Conservation (phyloP, 306 rosid genomes). For the Prosopis cineraria region DNA sequence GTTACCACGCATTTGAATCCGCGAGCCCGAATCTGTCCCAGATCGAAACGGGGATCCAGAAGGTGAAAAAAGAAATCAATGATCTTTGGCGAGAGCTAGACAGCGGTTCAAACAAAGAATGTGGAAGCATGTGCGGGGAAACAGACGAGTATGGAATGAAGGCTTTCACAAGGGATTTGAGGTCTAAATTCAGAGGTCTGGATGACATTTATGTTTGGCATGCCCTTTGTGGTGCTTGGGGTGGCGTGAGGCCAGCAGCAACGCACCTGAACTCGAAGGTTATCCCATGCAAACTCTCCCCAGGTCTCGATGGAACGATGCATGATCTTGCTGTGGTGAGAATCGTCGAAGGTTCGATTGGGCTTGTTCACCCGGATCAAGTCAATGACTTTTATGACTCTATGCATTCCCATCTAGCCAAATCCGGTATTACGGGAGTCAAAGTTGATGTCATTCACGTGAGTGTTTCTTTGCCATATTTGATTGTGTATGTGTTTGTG, state of each 20-base stretch:
- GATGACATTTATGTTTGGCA: conserved; percentile 94
- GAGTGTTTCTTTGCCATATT: conserved; percentile 26
- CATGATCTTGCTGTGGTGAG: conserved; percentile 79
- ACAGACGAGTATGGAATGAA: conserved; percentile 57
- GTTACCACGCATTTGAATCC: conserved; percentile 37
- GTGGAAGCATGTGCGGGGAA: conserved; percentile 27
- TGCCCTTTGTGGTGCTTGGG: conserved; percentile 95
- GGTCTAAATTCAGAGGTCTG: conserved; percentile 61
- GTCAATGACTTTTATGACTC: conserved; percentile 66
- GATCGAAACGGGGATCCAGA: conserved; percentile 45
- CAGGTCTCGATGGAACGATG: conserved; percentile 85
- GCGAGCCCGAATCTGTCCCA: conserved; percentile 40
- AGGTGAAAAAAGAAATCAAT: conserved; percentile 55
- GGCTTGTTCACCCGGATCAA: conserved; percentile 81
- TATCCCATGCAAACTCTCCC: conserved; percentile 66
- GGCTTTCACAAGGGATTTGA: conserved; percentile 81
- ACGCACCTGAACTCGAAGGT: conserved; percentile 61
- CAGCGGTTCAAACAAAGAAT: conserved; percentile 1
- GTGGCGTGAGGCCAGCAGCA: conserved; percentile 85
- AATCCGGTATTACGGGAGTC: conserved; percentile 78
- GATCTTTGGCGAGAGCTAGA: conserved; percentile 51
- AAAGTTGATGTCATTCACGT: conserved; percentile 92
- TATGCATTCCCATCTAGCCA: conserved; percentile 80
- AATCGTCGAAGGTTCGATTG: conserved; percentile 67
- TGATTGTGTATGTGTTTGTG: background rate